Evolutionary conservation across 805 yeast genomes (phyloP).

Genomic region (Yamadazyma nakazawae): DNA sequence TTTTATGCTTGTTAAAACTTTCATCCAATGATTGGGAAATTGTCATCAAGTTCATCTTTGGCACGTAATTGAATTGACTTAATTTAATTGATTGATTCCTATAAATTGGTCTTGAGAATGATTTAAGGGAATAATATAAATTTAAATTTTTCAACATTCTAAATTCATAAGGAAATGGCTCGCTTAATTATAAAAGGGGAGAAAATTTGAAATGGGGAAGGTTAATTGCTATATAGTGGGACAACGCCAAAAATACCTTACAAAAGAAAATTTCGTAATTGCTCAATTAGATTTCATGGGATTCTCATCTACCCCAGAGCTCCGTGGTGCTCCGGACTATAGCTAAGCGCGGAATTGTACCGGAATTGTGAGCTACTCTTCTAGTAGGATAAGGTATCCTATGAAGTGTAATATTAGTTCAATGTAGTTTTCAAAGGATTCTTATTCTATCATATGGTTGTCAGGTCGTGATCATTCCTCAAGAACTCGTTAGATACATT

Average conservation of each 20-base stretch:
- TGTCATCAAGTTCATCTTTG: conserved; percentile 45
- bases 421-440: no score
- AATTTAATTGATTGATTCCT: conserved; percentile 1
- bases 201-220: not conserved
- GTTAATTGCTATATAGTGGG: not conserved
- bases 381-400: no score
- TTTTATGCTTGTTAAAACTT: conserved; percentile 45
- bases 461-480: no score
- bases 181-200: not conserved
- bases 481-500: no score
- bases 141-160: conserved; percentile 7
- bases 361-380: not conserved
- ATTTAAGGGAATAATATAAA: not conserved
- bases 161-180: not conserved
- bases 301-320: conserved; percentile 3
- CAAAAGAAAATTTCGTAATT: conserved; percentile 1
- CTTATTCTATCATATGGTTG: no score
- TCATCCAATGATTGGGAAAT: conserved; percentile 55
- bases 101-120: conserved; percentile 2
- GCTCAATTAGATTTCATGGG: conserved; percentile 1
- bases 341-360: not conserved
- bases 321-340: conserved; percentile 4
- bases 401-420: no score
- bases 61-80: conserved; percentile 6
- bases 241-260: not conserved